Conservation (phyloP, 805 yeast genomes). For the Nakazawaea siamensis region DNA sequence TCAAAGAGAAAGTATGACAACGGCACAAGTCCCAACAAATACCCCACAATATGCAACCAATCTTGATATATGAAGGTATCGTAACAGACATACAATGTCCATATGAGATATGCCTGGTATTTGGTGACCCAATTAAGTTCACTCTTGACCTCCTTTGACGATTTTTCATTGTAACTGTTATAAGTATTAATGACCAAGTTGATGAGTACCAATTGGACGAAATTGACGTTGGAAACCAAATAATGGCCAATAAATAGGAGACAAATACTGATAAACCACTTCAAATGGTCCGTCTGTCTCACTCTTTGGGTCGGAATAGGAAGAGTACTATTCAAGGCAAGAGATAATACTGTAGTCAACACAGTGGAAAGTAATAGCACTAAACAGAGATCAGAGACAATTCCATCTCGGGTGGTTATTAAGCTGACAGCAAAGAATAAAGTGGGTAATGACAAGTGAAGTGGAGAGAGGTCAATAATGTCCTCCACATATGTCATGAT, state of each 20-base stretch:
- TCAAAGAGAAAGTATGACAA: slow-evolving; percentile 14
- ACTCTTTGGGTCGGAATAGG: no score
- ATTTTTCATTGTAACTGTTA: slow-evolving; percentile 15
- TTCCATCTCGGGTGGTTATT: slow-evolving; percentile 10
- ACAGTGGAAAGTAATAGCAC: no score
- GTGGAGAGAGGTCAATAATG: slow-evolving; percentile 22
- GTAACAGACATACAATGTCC: slow-evolving; percentile 11
- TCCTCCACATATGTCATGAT: slow-evolving; percentile 11
- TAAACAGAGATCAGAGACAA: no score
- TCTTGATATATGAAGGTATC: slow-evolving; percentile 8
- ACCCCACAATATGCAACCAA: slow-evolving; percentile 12
- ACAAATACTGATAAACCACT: slow-evolving; percentile 1
- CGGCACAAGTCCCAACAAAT: slow-evolving; percentile 16
- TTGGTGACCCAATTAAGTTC: slow-evolving; percentile 5
- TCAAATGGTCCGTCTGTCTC: no score
- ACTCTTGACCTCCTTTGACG: slow-evolving; percentile 12
- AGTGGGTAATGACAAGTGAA: slow-evolving; percentile 25
- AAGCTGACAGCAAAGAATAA: slow-evolving; percentile 22
- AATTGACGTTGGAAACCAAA: slow-evolving; percentile 16
- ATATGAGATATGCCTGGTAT: slow-evolving; percentile 16
- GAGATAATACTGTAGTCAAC: no score
- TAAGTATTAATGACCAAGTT: slow-evolving; percentile 13
- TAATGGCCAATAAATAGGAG: slow-evolving; percentile 12
- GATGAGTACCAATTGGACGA: slow-evolving; percentile 17
- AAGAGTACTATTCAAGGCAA: no score